phyloP scores from a whole-genome alignment of 2,329 filamentous ascomycete species.

The Shiraia sp. region DNA sequence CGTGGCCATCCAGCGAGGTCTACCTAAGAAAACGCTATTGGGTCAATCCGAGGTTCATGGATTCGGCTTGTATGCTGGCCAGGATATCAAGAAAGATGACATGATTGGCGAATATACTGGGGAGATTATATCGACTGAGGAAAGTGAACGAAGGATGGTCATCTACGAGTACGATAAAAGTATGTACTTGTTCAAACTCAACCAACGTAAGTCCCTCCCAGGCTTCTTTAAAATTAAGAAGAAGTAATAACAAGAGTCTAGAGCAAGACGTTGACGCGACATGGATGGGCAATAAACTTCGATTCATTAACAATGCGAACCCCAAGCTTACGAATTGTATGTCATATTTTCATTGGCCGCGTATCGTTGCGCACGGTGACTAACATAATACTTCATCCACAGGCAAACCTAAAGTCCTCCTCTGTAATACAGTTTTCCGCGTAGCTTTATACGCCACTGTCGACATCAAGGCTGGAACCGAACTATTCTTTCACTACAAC shows the following conservation, averaged over 20 bases:
- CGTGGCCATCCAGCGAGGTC: conserved; percentile 69
- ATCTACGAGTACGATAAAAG: conserved; percentile 64
- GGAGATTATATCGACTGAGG: conserved; percentile 72
- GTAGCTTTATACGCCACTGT: conserved; percentile 73
- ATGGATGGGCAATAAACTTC: conserved; percentile 76
- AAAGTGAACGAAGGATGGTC: conserved; percentile 71
- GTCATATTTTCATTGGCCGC: background rate
- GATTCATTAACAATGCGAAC: conserved; percentile 80
- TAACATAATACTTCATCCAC: background rate
- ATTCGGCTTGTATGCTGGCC: conserved; percentile 74
- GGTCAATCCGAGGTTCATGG: conserved; percentile 74
- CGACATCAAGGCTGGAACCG: conserved; percentile 71
- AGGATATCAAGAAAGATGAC: conserved; percentile 68
- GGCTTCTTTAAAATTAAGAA: too few species aligned
- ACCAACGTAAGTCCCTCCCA: conserved; percentile 41
- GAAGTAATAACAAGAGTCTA: conserved; percentile 13
- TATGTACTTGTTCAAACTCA: conserved; percentile 64
- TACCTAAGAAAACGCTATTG: conserved; percentile 67
- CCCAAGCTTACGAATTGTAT: conserved; percentile 59
- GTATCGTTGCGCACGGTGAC: background rate
- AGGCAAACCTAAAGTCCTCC: conserved; percentile 65
- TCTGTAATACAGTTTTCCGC: conserved; percentile 73
- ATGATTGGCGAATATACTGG: conserved; percentile 82
- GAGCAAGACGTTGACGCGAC: conserved; percentile 69
- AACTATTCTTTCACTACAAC: conserved; percentile 82